Percentiles rank a stretch among this genome's conserved stretches.
Conservation (phyloP, 140 eudicot species). For the Cichorium intybus region DNA sequence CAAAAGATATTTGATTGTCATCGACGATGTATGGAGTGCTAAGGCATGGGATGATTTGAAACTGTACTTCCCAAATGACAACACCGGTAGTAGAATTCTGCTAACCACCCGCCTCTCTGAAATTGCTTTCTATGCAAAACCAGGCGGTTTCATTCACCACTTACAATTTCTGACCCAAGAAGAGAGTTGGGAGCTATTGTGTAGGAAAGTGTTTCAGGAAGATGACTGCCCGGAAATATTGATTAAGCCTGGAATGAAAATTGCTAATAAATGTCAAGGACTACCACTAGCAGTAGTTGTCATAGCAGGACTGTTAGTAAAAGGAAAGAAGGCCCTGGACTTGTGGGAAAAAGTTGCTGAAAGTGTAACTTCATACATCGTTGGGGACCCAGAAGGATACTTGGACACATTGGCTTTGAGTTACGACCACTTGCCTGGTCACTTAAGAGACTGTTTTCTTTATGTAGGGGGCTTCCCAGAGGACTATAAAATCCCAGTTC, state of each 20-base stretch:
- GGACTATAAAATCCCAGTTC: conserved; percentile 14
- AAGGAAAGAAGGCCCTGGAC: conserved; percentile 7
- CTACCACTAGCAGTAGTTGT: conserved; percentile 27
- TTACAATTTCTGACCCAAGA: conserved; percentile 16
- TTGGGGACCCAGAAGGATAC: conserved; percentile 20
- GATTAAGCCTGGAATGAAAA: conserved; percentile 23
- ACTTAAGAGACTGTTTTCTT: conserved; percentile 40
- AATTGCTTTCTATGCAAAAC: conserved; percentile 17
- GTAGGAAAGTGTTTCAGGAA: conserved; percentile 17
- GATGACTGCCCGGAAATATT: conserved; percentile 16
- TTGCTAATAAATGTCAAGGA: conserved; percentile 23
- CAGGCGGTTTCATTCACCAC: conserved; percentile 2
- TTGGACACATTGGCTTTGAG: conserved; percentile 36
- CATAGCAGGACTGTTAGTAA: conserved; percentile 19
- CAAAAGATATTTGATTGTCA: conserved; percentile 25
- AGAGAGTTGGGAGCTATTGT: conserved; percentile 26
- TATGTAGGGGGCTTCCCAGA: conserved; percentile 41
- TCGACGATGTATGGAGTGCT: conserved; percentile 27
- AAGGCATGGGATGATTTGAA: conserved; percentile 30
- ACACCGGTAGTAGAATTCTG: conserved; percentile 20
- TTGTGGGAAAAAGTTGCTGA: conserved; percentile 25
- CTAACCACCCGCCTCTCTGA: conserved; percentile 24
- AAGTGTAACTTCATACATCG: conserved; percentile 26
- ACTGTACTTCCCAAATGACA: conserved; percentile 17
- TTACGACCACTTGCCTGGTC: conserved; percentile 28